Base-by-base conservation (phyloP, 106 monocot species). In the Platanthera guangdongensis region DNA sequence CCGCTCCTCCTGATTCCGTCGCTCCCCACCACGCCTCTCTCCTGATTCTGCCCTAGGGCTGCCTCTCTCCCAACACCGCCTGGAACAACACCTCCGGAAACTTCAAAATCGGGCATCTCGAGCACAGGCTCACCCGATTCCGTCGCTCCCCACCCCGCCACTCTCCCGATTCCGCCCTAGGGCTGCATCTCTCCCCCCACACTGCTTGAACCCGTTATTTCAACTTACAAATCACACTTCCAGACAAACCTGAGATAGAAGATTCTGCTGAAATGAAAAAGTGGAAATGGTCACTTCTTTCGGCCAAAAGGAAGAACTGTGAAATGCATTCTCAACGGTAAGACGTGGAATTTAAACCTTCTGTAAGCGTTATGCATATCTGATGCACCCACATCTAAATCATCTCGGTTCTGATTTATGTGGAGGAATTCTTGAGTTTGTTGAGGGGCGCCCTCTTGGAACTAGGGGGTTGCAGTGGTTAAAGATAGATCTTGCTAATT, bases 331-430 rank as follows among this genome's bases (percentile, higher is more conserved):
- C 95, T 81, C 86, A 82, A 68, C 88, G 92, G 21, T 95, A 92
- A 78, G 95, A 95, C 85, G 79, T 89, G 16, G 95, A 95, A 65
- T 92, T 95, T 71, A 95, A 92, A 88, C 89, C 92, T 86, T 74
- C 92, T 72, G 95, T 95, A 90, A 84, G 84, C 52, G 51, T 19
- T 81, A 4, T 70, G 95, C 95, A 67, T 95, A 95, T 79, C 95
- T 92, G 9, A 95, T 95, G 95, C 95, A 95, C 53, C 95, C 95
- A 48, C 83, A 95, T 75, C 79, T 95, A 65, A 92, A 95, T 74
- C 95, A 95, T 81, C 86, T 95, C 75, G 92, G 95, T 74, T 89
- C 89, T 74, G 92, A 95, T 88, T 73, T 92, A 70, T 95, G 95
- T 71, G 85, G 92, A 63, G 95, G 95, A 48, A 77, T 95, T 55